phyloP scores from a whole-genome alignment of 768 basidiomycete genomes.

The Chalciporus sphaerocephalus region DNA sequence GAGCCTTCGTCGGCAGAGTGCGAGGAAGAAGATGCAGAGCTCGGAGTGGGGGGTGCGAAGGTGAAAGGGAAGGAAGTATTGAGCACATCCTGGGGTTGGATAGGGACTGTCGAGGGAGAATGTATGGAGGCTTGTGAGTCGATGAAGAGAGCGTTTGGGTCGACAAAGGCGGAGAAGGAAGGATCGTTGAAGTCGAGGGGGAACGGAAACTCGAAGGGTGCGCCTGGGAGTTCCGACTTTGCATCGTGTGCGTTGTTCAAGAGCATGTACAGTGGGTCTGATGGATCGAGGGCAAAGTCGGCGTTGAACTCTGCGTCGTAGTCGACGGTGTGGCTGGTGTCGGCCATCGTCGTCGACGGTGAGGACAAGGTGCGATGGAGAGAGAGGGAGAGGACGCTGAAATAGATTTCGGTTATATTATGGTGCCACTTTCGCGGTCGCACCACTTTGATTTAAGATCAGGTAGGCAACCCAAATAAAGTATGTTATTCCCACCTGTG shows the following conservation, averaged over 20 bases:
- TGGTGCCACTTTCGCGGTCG: conserved; percentile 27
- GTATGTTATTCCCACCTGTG: conserved; percentile 29
- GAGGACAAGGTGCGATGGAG: background rate
- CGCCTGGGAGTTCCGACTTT: conserved; percentile 35
- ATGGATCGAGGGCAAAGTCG: conserved; percentile 49
- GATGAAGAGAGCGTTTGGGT: conserved; percentile 59
- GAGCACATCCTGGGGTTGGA: conserved; percentile 30
- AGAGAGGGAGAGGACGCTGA: background rate
- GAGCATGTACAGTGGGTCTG: conserved; percentile 56
- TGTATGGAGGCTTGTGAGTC: conserved; percentile 24
- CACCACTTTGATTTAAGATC: conserved; percentile 20
- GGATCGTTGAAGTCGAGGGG: conserved; percentile 53
- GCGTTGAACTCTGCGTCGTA: conserved; percentile 7
- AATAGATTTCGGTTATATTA: background rate
- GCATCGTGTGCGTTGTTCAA: conserved; percentile 41
- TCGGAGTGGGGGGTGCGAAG: conserved; percentile 36
- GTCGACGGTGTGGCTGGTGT: conserved; percentile 9
- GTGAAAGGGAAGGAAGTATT: conserved; percentile 37
- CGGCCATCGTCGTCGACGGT: conserved; percentile 16
- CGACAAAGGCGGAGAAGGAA: conserved; percentile 47
- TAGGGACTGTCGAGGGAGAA: conserved; percentile 10
- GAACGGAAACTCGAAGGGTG: conserved; percentile 38
- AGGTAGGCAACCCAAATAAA: conserved; percentile 8
- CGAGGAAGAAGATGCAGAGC: conserved; percentile 30
- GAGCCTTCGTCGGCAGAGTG: conserved; percentile 21